These are phyloP conservation scores for Spergularia bocconei DNA, from an alignment of 148 eudicot species.

Conservation along the genomic window DNA sequence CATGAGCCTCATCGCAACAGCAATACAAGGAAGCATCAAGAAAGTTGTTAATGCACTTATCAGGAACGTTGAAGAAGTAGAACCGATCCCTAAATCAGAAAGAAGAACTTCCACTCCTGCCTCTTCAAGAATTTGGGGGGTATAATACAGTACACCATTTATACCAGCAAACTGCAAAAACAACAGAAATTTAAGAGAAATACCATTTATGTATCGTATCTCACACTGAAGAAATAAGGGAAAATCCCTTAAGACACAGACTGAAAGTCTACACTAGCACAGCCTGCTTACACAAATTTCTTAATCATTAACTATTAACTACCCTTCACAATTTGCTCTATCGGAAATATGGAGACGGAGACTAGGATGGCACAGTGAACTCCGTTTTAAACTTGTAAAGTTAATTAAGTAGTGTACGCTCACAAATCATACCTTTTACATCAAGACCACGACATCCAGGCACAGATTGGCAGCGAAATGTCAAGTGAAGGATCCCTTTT, in stretches of 20 bases:
- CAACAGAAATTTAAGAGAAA: neutral
- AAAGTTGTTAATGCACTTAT: constrained; percentile 69
- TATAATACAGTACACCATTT: constrained; percentile 71
- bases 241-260: neutral
- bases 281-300: too few relatives aligned
- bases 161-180: constrained; percentile 70
- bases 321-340: too few relatives aligned
- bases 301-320: too few relatives aligned
- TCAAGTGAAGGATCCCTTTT: neutral
- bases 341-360: too few relatives aligned
- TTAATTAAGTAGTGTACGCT: neutral
- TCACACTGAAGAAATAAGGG: neutral
- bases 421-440: neutral
- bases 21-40: constrained; percentile 75
- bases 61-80: constrained; percentile 70
- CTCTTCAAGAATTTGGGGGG: constrained; percentile 73
- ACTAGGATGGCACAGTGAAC: neutral
- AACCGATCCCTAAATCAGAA: constrained; percentile 44
- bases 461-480: neutral
- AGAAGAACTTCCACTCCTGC: constrained; percentile 79
- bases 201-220: neutral
- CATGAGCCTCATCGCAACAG: constrained; percentile 76
- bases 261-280: too few relatives aligned
- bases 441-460: neutral
- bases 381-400: neutral